Conservation (phyloP, 2,329 filamentous ascomycete species). For the Fusarium sp. region DNA sequence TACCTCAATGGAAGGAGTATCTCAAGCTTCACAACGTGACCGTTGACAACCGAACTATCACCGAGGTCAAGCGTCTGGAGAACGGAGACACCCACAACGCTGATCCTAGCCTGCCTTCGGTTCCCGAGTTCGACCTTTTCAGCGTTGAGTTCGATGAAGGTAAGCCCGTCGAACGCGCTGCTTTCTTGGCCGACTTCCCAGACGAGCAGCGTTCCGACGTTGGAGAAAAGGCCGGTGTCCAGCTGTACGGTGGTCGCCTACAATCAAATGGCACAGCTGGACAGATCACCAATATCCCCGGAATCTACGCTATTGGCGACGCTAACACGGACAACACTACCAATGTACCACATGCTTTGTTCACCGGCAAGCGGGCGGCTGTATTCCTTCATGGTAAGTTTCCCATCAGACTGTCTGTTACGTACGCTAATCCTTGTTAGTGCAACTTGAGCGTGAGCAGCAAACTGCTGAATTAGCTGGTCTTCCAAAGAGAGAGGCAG, state of each 20-base stretch:
- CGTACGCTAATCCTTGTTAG: constrained; percentile 40
- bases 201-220: constrained; percentile 63
- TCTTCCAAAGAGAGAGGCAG: constrained; percentile 48
- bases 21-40: constrained; percentile 64
- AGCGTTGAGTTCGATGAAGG: constrained; percentile 65
- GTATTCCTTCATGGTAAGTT: constrained; percentile 69
- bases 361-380: constrained; percentile 68
- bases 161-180: constrained; percentile 59
- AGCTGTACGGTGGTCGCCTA: constrained; percentile 60
- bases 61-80: constrained; percentile 61
- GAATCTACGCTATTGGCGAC: constrained; percentile 71
- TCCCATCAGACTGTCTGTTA: too few species aligned
- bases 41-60: constrained; percentile 69
- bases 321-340: constrained; percentile 71
- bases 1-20: constrained; percentile 63
- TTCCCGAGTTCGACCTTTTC: constrained; percentile 68
- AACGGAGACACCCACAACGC: constrained; percentile 54
- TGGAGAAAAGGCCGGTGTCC: constrained; percentile 62
- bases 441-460: constrained; percentile 59
- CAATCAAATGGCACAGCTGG: constrained; percentile 58
- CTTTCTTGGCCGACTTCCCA: constrained; percentile 65
- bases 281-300: constrained; percentile 64
- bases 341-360: constrained; percentile 73
- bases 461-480: constrained; percentile 53
- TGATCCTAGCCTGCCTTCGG: constrained; percentile 59